phyloP scores from a whole-genome alignment of 2,329 filamentous ascomycete species.

The Alternaria infectoria region DNA sequence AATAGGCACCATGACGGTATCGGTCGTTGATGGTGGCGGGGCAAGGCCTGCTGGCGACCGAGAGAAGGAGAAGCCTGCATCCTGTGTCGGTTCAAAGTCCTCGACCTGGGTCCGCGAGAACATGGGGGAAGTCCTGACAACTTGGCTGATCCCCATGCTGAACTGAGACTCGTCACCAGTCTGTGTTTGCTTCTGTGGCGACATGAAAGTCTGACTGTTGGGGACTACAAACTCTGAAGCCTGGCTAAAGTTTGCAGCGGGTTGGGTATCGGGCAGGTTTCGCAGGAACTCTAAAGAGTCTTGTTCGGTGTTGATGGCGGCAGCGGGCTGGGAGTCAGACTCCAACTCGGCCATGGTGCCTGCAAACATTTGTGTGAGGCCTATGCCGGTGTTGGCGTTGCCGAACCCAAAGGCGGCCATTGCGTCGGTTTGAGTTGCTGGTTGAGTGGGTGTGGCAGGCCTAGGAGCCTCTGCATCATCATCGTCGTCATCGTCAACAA shows the following conservation, averaged over 20 bases:
- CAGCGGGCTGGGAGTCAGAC: constrained; percentile 44
- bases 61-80: constrained; percentile 75
- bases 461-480: constrained; percentile 28
- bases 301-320: constrained; percentile 46
- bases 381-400: constrained; percentile 58
- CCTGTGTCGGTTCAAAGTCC: constrained; percentile 79
- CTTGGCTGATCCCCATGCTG: constrained; percentile 45
- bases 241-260: constrained; percentile 62
- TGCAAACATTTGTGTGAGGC: constrained; percentile 88
- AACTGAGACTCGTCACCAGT: constrained; percentile 29
- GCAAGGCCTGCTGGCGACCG: constrained; percentile 69
- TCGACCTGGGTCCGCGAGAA: constrained; percentile 67
- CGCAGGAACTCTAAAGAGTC: constrained; percentile 60
- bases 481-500: constrained; percentile 69
- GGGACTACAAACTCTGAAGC: constrained; percentile 64
- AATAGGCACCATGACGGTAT: constrained; percentile 66
- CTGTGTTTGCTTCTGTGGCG: constrained; percentile 34
- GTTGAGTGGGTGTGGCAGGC: constrained; percentile 28
- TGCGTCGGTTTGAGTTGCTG: constrained; percentile 35
- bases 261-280: constrained; percentile 63
- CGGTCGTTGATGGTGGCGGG: constrained; percentile 71
- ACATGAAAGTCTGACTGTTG: constrained; percentile 59
- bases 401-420: constrained; percentile 51
- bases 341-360: constrained; percentile 79
- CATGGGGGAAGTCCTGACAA: constrained; percentile 37